Base-by-base conservation (phyloP, 2,329 filamentous ascomycete species). In the Fusarium protoensiforme region DNA sequence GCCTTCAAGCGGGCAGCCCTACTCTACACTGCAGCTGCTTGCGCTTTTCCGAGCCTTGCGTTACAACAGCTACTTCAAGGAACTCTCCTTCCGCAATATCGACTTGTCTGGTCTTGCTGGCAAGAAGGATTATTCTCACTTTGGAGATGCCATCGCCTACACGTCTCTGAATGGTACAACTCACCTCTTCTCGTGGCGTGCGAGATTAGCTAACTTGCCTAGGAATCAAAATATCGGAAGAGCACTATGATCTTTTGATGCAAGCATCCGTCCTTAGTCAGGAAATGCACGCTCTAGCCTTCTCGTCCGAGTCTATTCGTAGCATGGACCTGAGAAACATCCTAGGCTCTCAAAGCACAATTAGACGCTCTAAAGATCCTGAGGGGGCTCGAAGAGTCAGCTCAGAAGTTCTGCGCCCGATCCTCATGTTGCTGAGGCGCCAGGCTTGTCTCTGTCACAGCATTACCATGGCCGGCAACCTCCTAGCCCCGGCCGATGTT, bases 31-130 rank as follows among this genome's bases (percentile, higher is more conserved):
- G 39, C 88, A 90, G 76, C 81, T 90, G 4, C 79, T 90, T n/a
- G 88, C 88, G 11, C 85, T 90, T 1, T 85, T 90, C 72, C 85
- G 88, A 6, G 87, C 88, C 2, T 79, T 90, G 67, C 84, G 88
- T 11, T 90, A 89, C 76, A 90, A 90, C 62, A 88, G 88, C 71
- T 90, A 87, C 73, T 90, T 90, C 79, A 88, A 87, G 66, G 87
- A 87, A 1, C 78, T 90, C n/a, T 90, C 87, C 2, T 89, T 90
- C 69, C 79, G 82, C 11, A 84, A 87, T 61, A 83, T 90, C 16
- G 86, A 89, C 70, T 81, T 90, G 22, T 84, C 84, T 2, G 74
- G 81, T 9, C 74, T 84, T 14, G 77, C 77, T 33, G 79, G 80
- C 39, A 82, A 78, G 56, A 83, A 83, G 54, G 88, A 90, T 67